Evolutionary conservation across 805 yeast genomes (phyloP), one percentile per base, ranked within the genome.

Genomic region (Candida tibetensis): DNA sequence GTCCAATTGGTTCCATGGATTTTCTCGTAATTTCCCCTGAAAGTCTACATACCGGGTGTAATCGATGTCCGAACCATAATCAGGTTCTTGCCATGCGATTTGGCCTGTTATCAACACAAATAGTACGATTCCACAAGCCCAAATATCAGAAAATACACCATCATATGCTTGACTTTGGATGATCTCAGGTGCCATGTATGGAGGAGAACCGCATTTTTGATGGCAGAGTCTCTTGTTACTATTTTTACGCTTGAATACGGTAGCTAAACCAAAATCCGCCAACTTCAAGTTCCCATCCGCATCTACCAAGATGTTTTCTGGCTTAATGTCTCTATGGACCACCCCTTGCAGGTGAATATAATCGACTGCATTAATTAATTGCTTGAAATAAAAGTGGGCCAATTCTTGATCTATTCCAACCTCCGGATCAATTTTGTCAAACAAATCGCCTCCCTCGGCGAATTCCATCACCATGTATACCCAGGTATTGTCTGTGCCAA

Each of bases 301-400:
- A 5, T 87, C 86, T 9, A 91, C 66, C 29, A 91, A 63, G 34
- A 91, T 84, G 52, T 91, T 91, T 56, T 91, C 98, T 0, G 98
- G 97, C 60, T 91, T 91, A 47, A 91, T 77, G 57, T 91, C 99
- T 43, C 98, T 73, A 55, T 91, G 99, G 19, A 90, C 25, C 25
- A 21, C 25, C 25, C 25, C 25, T 10, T 21, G 25, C 25, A 21
- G 25, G 25, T 85, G 95, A 30, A 83, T 52, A 45, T 72, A 82
- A 15, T 66, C 71, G 7, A 83, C 61, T 0, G 87, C 87, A 36
- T 71, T 73, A 2, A 81, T 64, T 41, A 85, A 58, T 52, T 85
- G 93, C 37, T 70, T 71, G 51, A 82, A 82, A 52, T 81, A 82
- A 53, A 82, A 77, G 40, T 81, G 85, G 1, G 85, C 83, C 7